Evolutionary conservation across 176 grass and related monocot species (phyloP).

Genomic region (Stipa capillata): DNA sequence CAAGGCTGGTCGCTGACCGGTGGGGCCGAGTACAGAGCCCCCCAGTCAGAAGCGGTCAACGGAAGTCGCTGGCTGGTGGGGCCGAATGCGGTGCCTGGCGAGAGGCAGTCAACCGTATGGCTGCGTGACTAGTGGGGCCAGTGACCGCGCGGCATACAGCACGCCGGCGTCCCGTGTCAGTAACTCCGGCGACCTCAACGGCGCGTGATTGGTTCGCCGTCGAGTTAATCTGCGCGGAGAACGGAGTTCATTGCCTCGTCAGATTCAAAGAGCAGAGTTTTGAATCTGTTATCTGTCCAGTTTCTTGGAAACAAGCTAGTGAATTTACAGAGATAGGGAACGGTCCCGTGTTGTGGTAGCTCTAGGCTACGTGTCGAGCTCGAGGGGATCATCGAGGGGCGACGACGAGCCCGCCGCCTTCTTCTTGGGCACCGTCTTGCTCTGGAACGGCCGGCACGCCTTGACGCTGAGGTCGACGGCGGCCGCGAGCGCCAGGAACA

Average conservation of each 20-base stretch:
- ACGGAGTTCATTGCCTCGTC: too few relatives aligned
- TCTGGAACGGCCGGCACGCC: slow-evolving; percentile 47
- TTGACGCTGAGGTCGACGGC: too few relatives aligned
- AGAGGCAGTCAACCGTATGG: too few relatives aligned
- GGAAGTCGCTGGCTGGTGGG: not conserved
- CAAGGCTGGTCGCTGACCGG: not conserved
- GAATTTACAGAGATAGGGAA: slow-evolving; percentile 23
- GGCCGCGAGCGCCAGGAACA: too few relatives aligned
- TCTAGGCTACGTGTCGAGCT: slow-evolving; percentile 19
- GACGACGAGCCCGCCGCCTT: not conserved
- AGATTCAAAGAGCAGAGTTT: too few relatives aligned
- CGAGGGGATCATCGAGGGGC: slow-evolving; percentile 16
- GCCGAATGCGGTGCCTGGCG: not conserved
- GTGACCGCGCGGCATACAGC: too few relatives aligned
- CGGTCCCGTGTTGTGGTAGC: not conserved
- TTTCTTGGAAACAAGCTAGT: not conserved
- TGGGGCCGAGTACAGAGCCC: too few relatives aligned
- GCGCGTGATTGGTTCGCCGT: not conserved
- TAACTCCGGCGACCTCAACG: not conserved
- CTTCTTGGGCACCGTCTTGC: slow-evolving; percentile 35
- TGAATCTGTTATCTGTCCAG: not conserved
- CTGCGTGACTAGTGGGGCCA: too few relatives aligned
- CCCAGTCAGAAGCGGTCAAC: too few relatives aligned
- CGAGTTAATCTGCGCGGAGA: not conserved
- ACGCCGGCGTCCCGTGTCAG: too few relatives aligned